Conservation (phyloP, 352 stramenopile genomes). For the Globisporangium viniferum region DNA sequence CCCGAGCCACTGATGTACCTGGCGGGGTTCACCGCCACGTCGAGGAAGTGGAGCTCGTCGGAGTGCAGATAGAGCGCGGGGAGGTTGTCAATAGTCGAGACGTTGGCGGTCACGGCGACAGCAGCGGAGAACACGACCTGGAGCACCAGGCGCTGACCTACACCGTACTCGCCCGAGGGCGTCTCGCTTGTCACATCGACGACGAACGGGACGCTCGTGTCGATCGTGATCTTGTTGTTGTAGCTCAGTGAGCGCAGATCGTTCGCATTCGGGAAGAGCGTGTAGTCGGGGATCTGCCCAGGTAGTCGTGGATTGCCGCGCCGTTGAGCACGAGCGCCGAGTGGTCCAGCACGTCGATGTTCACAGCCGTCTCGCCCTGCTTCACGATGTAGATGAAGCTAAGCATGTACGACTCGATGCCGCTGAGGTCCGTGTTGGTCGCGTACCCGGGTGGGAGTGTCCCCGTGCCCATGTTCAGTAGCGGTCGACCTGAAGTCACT, state of each 20-base stretch:
- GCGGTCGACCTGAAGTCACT: slow-evolving; percentile 28
- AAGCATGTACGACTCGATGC: slow-evolving; percentile 29
- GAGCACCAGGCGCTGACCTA: slow-evolving; percentile 47
- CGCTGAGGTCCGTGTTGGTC: slow-evolving; percentile 51
- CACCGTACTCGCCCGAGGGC: slow-evolving; percentile 55
- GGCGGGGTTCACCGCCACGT: slow-evolving; percentile 34
- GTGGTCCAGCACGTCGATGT: slow-evolving; percentile 40
- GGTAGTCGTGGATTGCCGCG: slow-evolving; percentile 34
- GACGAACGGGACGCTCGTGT: slow-evolving; percentile 45
- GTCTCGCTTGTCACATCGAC: slow-evolving; percentile 39
- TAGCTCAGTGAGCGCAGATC: slow-evolving; percentile 52
- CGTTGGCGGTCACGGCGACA: slow-evolving; percentile 30
- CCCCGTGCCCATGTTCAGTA: slow-evolving; percentile 42
- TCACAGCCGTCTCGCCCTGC: slow-evolving; percentile 25
- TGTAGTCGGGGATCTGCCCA: slow-evolving; percentile 49
- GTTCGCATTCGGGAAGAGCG: slow-evolving; percentile 34
- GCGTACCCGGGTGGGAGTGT: slow-evolving; percentile 37
- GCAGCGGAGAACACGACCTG: slow-evolving; percentile 48
- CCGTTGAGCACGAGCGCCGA: slow-evolving; percentile 47
- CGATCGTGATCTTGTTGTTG: slow-evolving; percentile 55
- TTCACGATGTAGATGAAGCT: slow-evolving; percentile 57
- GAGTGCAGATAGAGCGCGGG: slow-evolving; percentile 41
- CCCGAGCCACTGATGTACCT: slow-evolving; percentile 52
- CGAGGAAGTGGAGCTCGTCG: slow-evolving; percentile 51
- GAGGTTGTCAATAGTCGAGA: slow-evolving; percentile 5